A percentile compares a stretch with the other conserved stretches of the same genome.
Evolutionary conservation across 495 filamentous ascomycete species (phyloP).

Genomic region (Penicillium longicatenatum): DNA sequence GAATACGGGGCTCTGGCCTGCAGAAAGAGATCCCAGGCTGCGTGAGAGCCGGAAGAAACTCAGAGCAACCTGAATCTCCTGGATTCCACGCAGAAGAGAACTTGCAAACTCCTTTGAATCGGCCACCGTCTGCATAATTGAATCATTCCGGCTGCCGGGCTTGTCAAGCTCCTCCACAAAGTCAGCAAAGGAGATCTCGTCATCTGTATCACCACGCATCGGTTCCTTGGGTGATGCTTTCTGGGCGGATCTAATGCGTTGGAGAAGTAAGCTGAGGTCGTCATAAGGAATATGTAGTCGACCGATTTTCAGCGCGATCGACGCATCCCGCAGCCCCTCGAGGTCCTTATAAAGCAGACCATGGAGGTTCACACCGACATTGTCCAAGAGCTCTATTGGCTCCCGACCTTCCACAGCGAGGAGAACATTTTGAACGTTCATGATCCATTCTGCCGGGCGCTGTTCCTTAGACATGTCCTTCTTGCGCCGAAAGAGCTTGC

Average conservation of each 20-base stretch:
- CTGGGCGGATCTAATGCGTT: slow-evolving; percentile 46
- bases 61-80: slow-evolving; percentile 94
- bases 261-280: slow-evolving; percentile 67
- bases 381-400: slow-evolving; percentile 86
- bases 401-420: slow-evolving; percentile 85
- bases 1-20: slow-evolving; percentile 67
- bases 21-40: slow-evolving; percentile 64
- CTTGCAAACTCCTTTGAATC: slow-evolving; percentile 92
- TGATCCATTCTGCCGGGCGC: slow-evolving; percentile 90
- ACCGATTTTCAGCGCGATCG: slow-evolving; percentile 87
- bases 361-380: slow-evolving; percentile 84
- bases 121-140: slow-evolving; percentile 80
- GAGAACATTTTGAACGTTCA: slow-evolving; percentile 79
- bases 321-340: slow-evolving; percentile 86
- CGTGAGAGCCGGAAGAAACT: slow-evolving; percentile 89
- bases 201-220: slow-evolving; percentile 40
- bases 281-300: slow-evolving; percentile 89
- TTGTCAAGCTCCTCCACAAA: slow-evolving; percentile 77
- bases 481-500: slow-evolving; percentile 84
- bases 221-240: slow-evolving; percentile 36
- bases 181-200: slow-evolving; percentile 68
- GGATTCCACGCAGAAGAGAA: slow-evolving; percentile 87
- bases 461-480: slow-evolving; percentile 69
- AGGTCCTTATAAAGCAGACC: slow-evolving; percentile 86
- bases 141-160: slow-evolving; percentile 71